Evolutionary conservation across 1,284 basidiomycete genomes (phyloP).

Genomic region (Trichosporon sp.): DNA sequence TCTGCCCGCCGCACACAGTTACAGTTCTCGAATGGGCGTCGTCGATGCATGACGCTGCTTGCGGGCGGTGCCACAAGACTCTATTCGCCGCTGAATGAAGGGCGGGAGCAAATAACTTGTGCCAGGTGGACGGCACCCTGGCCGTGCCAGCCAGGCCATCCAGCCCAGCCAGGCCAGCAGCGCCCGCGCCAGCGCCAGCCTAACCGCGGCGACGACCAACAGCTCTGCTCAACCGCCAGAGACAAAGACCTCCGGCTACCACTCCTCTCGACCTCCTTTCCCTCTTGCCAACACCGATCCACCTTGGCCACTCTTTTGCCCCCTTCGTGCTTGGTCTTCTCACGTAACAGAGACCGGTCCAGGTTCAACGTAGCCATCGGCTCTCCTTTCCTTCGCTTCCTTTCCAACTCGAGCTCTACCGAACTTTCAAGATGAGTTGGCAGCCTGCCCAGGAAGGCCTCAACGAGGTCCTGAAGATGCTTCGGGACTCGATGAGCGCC

Average conservation of each 20-base stretch:
- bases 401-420: background rate
- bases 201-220: constrained; percentile 2
- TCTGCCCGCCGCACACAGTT: background rate
- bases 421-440: constrained; percentile 40
- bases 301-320: background rate
- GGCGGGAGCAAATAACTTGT: background rate
- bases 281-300: background rate
- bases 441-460: constrained; percentile 47
- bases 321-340: constrained; percentile 2
- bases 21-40: background rate
- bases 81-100: background rate
- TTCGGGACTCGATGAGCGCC: constrained; percentile 50
- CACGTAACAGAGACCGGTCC: background rate
- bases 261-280: constrained; percentile 1
- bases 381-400: constrained; percentile 2
- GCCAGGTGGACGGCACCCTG: background rate
- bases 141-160: background rate
- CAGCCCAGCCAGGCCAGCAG: background rate
- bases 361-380: background rate
- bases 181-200: background rate
- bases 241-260: background rate
- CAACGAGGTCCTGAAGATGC: constrained; percentile 48
- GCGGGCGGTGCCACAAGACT: background rate
- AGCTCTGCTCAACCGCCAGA: constrained; percentile 1
- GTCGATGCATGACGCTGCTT: background rate